Conservation (phyloP, 306 rosid species). For the Phaseolus lunatus region DNA sequence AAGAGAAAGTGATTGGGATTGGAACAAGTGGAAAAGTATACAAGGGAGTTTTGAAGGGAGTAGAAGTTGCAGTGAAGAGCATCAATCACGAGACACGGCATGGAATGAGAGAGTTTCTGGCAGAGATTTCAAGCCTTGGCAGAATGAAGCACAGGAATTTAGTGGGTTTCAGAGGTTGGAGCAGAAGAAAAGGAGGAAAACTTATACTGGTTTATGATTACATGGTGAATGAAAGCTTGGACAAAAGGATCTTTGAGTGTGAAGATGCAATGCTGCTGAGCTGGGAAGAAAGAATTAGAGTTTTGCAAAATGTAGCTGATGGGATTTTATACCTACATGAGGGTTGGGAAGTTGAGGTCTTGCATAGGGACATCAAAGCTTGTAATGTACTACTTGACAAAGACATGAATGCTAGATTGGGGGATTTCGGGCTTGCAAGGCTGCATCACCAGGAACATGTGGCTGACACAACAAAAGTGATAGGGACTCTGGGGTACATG, state of each 20-base stretch:
- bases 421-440: conserved; percentile 77
- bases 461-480: conserved; percentile 59
- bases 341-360: conserved; percentile 80
- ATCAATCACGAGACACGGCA: conserved; percentile 52
- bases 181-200: conserved; percentile 64
- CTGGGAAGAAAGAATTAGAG: conserved; percentile 66
- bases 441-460: conserved; percentile 56
- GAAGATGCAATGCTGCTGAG: conserved; percentile 50
- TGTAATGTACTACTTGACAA: conserved; percentile 74
- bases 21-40: conserved; percentile 76
- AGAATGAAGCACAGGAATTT: conserved; percentile 77
- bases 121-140: conserved; percentile 82
- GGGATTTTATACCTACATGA: conserved; percentile 76
- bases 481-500: conserved; percentile 79
- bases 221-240: conserved; percentile 79
- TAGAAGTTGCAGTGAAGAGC: conserved; percentile 67
- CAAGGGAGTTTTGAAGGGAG: conserved; percentile 66
- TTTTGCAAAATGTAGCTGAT: conserved; percentile 69
- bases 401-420: conserved; percentile 75
- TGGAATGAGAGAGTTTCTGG: conserved; percentile 72
- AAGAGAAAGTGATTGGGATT: conserved; percentile 65
- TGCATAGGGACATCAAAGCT: conserved; percentile 78
- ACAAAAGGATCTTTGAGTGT: conserved; percentile 67
- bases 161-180: conserved; percentile 82
- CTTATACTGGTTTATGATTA: conserved; percentile 76